phyloP scores from a whole-genome alignment of 2,329 filamentous ascomycete genomes.

The Biscogniauxia sp. region DNA sequence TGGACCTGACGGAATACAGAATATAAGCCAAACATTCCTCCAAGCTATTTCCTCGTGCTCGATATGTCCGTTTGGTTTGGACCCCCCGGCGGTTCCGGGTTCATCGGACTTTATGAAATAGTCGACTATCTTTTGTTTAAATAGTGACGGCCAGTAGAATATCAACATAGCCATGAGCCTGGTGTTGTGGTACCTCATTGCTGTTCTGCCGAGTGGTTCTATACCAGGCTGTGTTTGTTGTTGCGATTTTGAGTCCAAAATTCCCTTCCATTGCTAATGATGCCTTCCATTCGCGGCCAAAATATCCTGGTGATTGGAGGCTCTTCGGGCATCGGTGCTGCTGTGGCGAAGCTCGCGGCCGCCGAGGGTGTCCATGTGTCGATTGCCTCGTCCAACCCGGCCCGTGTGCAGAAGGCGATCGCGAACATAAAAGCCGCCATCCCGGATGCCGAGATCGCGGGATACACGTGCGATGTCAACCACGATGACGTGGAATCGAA shows the following conservation, averaged over 20 bases:
- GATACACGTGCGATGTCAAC: conserved; percentile 48
- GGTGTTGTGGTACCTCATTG: background rate
- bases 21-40: background rate
- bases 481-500: conserved; percentile 45
- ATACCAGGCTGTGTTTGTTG: background rate
- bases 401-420: conserved; percentile 47
- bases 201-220: background rate
- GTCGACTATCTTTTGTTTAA: background rate
- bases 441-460: conserved; percentile 32
- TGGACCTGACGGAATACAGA: background rate
- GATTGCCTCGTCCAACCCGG: conserved; percentile 56
- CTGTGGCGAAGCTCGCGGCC: conserved; percentile 56
- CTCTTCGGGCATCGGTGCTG: conserved; percentile 61
- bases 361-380: conserved; percentile 55
- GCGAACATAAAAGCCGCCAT: conserved; percentile 41
- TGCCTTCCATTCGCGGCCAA: conserved; percentile 25
- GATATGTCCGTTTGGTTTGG: background rate
- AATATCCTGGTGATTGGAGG: conserved; percentile 61
- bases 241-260: background rate
- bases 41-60: background rate
- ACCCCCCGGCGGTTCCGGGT: background rate
- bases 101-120: background rate
- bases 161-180: background rate
- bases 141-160: background rate
- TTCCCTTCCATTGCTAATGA: background rate